Conservation (phyloP, 1,284 basidiomycete species). For the Sporisorium sorghi region DNA sequence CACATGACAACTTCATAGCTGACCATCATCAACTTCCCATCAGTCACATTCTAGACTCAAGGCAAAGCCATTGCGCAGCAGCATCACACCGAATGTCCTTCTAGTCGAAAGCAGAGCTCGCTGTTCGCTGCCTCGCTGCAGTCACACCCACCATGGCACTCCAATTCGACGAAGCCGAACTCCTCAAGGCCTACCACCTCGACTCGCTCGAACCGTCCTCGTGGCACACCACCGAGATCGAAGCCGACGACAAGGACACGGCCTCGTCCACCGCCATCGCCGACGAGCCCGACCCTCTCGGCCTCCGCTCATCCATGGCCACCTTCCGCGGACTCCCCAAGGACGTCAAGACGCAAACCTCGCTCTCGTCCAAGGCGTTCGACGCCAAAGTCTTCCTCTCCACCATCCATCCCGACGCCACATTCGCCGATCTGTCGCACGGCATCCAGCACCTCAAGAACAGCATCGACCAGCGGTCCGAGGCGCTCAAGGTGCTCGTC, state of each 20-base stretch:
- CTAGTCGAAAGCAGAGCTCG: not conserved
- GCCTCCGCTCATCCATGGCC: conserved; percentile 71
- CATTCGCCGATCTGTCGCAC: conserved; percentile 84
- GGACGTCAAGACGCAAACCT: conserved; percentile 54
- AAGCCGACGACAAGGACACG: conserved; percentile 27
- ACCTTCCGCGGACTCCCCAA: conserved; percentile 45
- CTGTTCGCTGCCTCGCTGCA: not conserved
- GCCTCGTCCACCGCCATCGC: conserved; percentile 28
- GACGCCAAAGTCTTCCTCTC: conserved; percentile 94
- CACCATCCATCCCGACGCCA: conserved; percentile 92
- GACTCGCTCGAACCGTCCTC: conserved; percentile 67
- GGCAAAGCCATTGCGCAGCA: not conserved
- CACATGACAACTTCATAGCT: too few relatives aligned
- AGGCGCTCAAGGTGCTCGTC: conserved; percentile 91
- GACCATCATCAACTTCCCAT: not conserved
- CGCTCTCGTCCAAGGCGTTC: conserved; percentile 86
- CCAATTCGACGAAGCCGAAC: conserved; percentile 64
- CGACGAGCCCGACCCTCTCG: conserved; percentile 69
- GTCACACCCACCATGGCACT: conserved; percentile 43
- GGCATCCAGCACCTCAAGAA: conserved; percentile 58
- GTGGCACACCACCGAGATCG: conserved; percentile 61
- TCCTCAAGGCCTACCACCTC: conserved; percentile 70
- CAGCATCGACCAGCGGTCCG: conserved; percentile 74
- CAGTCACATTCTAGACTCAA: not conserved
- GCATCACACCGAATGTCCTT: not conserved